phyloP scores from a whole-genome alignment of 208 protist species.

The Trypanosoma congolense region DNA sequence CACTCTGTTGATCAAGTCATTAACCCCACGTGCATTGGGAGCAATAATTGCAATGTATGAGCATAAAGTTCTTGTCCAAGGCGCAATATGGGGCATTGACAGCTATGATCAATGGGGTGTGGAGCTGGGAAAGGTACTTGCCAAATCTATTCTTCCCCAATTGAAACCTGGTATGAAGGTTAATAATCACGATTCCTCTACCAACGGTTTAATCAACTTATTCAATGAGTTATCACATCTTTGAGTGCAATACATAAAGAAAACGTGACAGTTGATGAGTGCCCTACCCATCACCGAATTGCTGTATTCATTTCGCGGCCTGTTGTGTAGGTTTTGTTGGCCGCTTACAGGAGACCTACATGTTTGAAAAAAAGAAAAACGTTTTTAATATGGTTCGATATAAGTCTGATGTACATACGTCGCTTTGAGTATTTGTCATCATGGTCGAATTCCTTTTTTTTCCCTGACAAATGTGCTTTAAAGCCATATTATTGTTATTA shows the following conservation, averaged over 20 bases:
- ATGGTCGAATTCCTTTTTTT: too few species aligned
- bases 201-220: conserved; percentile 94
- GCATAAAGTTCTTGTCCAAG: conserved; percentile 97
- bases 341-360: too few species aligned
- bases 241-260: conserved; percentile 19
- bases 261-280: background rate
- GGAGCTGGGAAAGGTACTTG: conserved; percentile 96
- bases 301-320: too few species aligned
- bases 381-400: too few species aligned
- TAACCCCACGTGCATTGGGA: conserved; percentile 92
- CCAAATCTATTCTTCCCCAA: conserved; percentile 94
- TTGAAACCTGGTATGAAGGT: conserved; percentile 53
- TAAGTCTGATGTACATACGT: too few species aligned
- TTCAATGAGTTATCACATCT: conserved; percentile 78
- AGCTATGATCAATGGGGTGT: conserved; percentile 97
- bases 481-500: too few species aligned
- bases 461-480: too few species aligned
- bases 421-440: too few species aligned
- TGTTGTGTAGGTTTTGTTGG: too few species aligned
- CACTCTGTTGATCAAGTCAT: conserved; percentile 91
- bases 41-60: conserved; percentile 97
- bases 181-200: conserved; percentile 90
- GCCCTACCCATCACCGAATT: background rate
- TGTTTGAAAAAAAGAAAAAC: too few species aligned
- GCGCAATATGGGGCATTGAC: conserved; percentile 97